Evolutionary conservation across 129 eudicot genomes (phyloP).

Genomic region (Centaurea solstitialis): DNA sequence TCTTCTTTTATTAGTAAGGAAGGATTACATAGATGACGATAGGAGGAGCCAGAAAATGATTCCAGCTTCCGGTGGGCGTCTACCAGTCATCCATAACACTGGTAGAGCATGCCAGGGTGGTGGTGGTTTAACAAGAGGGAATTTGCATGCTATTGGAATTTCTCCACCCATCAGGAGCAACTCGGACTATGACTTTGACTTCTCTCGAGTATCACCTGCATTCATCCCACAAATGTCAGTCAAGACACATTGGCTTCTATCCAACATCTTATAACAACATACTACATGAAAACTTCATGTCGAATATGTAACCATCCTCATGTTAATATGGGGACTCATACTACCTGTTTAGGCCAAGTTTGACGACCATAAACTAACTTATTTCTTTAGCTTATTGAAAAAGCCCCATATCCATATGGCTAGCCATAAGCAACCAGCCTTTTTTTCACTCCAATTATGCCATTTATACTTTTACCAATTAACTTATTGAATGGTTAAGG

Average conservation of each 20-base stretch:
- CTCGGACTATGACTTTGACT: conserved; percentile 38
- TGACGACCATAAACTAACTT: background rate
- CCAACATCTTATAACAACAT: background rate
- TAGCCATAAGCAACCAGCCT: background rate
- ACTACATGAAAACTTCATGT: background rate
- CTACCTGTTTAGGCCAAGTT: background rate
- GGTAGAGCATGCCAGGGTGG: conserved; percentile 26
- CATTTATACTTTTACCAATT: background rate
- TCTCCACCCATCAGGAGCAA: conserved; percentile 20
- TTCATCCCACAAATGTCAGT: conserved; percentile 5
- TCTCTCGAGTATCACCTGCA: conserved; percentile 73
- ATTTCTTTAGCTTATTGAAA: background rate
- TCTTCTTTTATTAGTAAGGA: conserved; percentile 16
- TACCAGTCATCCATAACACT: conserved; percentile 35
- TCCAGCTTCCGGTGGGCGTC: conserved; percentile 40
- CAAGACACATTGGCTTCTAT: background rate
- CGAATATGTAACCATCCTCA: background rate
- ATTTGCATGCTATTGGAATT: conserved; percentile 34
- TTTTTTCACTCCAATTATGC: background rate
- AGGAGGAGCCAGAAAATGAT: conserved; percentile 41
- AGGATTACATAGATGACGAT: background rate
- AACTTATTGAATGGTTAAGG: too few species aligned
- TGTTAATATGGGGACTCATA: background rate
- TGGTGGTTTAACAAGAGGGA: conserved; percentile 37
- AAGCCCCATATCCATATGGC: background rate